Conservation (phyloP, 768 basidiomycete species). For the Naematelia aurantialba region DNA sequence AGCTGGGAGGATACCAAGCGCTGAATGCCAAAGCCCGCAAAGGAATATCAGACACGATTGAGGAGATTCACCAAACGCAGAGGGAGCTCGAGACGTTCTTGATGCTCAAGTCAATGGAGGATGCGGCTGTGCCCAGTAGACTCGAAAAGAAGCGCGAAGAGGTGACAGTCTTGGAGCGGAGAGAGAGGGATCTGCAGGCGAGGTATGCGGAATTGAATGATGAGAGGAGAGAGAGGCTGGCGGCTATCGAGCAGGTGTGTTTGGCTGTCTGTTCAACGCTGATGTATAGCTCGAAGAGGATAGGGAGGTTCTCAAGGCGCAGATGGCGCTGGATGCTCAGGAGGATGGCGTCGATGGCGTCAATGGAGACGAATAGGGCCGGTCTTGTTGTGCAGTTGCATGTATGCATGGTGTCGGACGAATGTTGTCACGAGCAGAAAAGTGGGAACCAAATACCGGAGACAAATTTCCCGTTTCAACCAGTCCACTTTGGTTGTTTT, state of each 20-base stretch:
- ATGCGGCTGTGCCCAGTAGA: conserved; percentile 69
- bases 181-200: conserved; percentile 74
- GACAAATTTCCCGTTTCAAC: not conserved
- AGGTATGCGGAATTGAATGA: conserved; percentile 76
- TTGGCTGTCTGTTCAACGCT: conserved; percentile 51
- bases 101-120: conserved; percentile 68
- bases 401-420: too few relatives aligned
- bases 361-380: conserved; percentile 6
- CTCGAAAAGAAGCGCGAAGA: conserved; percentile 78
- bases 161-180: conserved; percentile 70
- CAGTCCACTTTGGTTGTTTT: not conserved
- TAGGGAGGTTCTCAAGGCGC: conserved; percentile 49
- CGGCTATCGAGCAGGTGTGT: conserved; percentile 46
- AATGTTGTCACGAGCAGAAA: too few relatives aligned
- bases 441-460: not conserved
- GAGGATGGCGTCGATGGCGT: conserved; percentile 19
- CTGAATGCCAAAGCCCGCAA: conserved; percentile 62
- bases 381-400: too few relatives aligned
- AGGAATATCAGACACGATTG: conserved; percentile 52
- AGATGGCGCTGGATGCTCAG: conserved; percentile 48
- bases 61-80: conserved; percentile 64
- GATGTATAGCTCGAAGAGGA: conserved; percentile 72
- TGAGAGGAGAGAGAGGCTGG: conserved; percentile 53
- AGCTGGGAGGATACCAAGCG: conserved; percentile 85
- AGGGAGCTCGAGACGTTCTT: conserved; percentile 76